Conservation (phyloP, 345 rosid species). For the Brassica incana region DNA sequence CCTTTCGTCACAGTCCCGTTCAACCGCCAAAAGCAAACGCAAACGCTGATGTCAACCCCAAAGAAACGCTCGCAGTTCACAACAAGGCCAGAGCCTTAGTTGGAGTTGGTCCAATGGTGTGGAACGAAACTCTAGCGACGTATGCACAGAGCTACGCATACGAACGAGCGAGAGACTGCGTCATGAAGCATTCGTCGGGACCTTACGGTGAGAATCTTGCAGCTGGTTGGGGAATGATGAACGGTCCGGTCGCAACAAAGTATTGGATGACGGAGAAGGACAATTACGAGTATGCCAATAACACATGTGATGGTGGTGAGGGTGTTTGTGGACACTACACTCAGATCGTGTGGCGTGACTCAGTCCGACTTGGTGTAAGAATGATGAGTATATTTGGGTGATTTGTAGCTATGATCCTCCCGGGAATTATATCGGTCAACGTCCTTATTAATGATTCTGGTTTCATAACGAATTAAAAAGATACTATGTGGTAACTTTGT, state of each 20-base stretch:
- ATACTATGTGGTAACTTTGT: not conserved
- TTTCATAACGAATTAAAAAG: not conserved
- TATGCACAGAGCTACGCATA: slow-evolving; percentile 46
- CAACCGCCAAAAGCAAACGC: slow-evolving; percentile 11
- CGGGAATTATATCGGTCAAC: slow-evolving; percentile 49
- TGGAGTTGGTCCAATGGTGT: slow-evolving; percentile 44
- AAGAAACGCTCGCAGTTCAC: slow-evolving; percentile 29
- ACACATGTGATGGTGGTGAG: slow-evolving; percentile 47
- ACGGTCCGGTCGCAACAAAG: slow-evolving; percentile 46
- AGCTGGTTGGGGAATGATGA: slow-evolving; percentile 39
- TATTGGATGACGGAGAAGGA: slow-evolving; percentile 60
- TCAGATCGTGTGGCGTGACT: slow-evolving; percentile 58
- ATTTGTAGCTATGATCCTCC: slow-evolving; percentile 64
- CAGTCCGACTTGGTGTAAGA: slow-evolving; percentile 53
- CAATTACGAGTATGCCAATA: slow-evolving; percentile 45
- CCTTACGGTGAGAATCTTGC: slow-evolving; percentile 64
- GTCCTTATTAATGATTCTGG: slow-evolving; percentile 39
- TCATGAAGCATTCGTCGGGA: slow-evolving; percentile 48
- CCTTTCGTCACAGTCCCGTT: slow-evolving; percentile 28
- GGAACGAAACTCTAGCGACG: slow-evolving; percentile 49
- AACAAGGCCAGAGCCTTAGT: slow-evolving; percentile 48
- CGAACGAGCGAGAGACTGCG: slow-evolving; percentile 40
- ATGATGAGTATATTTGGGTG: slow-evolving; percentile 52
- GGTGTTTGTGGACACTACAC: slow-evolving; percentile 61
- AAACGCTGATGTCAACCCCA: too few relatives aligned